Evolutionary conservation across 768 basidiomycete genomes (phyloP), one percentile per base, ranked within the genome.

Genomic region (Aureoboletus auriporus): DNA sequence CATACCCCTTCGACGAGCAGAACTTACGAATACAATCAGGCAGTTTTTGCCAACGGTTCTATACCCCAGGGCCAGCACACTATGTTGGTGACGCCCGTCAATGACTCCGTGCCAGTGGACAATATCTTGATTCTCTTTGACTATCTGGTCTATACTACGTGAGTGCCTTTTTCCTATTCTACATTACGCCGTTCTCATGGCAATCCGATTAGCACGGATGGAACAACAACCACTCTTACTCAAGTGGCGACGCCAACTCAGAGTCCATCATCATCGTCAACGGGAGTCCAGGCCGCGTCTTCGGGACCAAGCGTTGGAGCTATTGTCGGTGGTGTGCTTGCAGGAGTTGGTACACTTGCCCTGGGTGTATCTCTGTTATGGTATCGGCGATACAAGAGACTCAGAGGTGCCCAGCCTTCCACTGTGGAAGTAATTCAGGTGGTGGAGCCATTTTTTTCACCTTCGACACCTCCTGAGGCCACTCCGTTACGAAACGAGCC

Each of bases 71-170:
- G 58, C 13, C 7, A 43, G 20, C 54, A 59, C 27, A 44, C 2
- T 8, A 49, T 59, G 49, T 6, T 6, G n/a, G 30, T 59, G 6
- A 27, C 37, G 17, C 51, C 58, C 1, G n/a, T 36, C 36, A 30
- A 47, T 12, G 34, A 45, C 14, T 6, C 45, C 2, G 36, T 23
- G 13, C 5, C 45, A 2, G 33, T 17, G n/a, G 14, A 28, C 7
- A 5, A 20, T 0, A 38, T 52, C n/a, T 26, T 54, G 44, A 57
- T 58, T 4, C 10, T 56, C 12, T 58, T 56, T 11, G 57, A 59
- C 26, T 59, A 59, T 36, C 31, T 57, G 3, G 35, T 60, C 17
- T 60, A 60, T 12, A 54, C 20, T 23, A 23, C 49, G 55, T 58
- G 12, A 2, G 56, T 49, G 20, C 9, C 8, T 28, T 14, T 8